Base-by-base conservation (phyloP, 306 rosid species). In the Fagus sylvatica region DNA sequence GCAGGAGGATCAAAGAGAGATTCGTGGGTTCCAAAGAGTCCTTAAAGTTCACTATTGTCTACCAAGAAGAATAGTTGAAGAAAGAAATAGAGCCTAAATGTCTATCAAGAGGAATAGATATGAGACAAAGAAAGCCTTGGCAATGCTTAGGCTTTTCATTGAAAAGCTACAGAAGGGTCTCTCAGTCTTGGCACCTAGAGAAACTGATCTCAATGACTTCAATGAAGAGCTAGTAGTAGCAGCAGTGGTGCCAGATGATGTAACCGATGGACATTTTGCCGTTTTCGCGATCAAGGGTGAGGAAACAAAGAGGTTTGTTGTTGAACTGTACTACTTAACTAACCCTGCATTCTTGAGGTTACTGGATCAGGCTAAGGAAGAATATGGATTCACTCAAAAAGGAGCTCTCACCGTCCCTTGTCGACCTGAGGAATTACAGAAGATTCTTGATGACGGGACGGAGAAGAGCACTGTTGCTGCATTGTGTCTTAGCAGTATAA, bases 331-430 rank as follows among this genome's bases (percentile, higher is more conserved):
- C 36, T 93, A 81, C 49, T 79, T 93, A 69, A 78, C 71, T 19
- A 73, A 89, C 76, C 96, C 96, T 49, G 81, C 73, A 66, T 92
- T 92, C 74, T 60, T 85, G 84, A 88, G 75, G 67, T 70, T 92
- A 10, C 81, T 90, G 16, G 89, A 90, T 72, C 81, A 82, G 49
- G 93, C 93, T 40, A 57, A 70, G 78, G 93, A 89, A 78, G 95
- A 89, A 74, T 90, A 77, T 82, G 93, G 96, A 19, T 87, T 85
- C 69, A 77, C 69, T 34, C 93, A 90, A 55, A 67, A 78, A 68
- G 96, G 97, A 57, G 86, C 93, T 75, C 90, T 90, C n/a, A 81
- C 76, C n/a, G 76, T 91, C 74, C 94, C 94, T 7, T 91, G 93
- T 75, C 41, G 41, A 19, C 94, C 93, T 30, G 83, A 70, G 16